A percentile compares a stretch with the other conserved stretches of the same genome.
These are phyloP conservation scores for Setaria viridis DNA, from an alignment of 202 grass and related monocot species.

Conservation along the genomic window DNA sequence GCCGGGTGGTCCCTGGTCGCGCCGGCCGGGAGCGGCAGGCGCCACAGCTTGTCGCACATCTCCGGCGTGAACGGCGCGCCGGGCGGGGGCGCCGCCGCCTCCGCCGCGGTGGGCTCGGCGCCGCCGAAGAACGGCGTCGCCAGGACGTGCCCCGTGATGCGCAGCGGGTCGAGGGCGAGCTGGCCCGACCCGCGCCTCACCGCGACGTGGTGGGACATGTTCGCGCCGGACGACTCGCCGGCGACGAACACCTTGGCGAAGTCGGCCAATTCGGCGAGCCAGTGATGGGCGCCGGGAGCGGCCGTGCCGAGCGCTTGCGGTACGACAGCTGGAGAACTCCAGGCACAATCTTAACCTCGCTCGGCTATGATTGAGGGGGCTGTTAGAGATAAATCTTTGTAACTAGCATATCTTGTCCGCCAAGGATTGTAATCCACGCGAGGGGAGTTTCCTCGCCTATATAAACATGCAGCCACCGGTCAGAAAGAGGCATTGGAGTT, in stretches of 20 bases:
- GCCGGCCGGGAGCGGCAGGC: constrained; percentile 54
- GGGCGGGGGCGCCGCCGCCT: constrained; percentile 18
- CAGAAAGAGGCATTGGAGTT: too few species aligned
- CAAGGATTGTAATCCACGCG: too few species aligned
- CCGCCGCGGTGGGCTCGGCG: constrained; percentile 36
- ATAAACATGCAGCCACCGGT: too few species aligned
- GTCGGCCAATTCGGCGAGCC: constrained; percentile 34
- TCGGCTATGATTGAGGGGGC: too few species aligned
- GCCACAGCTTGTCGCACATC: constrained; percentile 58
- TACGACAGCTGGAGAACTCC: too few species aligned
- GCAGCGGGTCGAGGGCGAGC: background rate
- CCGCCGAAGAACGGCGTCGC: constrained; percentile 59
- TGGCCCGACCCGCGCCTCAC: background rate
- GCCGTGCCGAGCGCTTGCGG: background rate
- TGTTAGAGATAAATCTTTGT: too few species aligned
- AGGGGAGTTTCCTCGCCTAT: too few species aligned
- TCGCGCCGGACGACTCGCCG: constrained; percentile 62
- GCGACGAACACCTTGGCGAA: constrained; percentile 50
- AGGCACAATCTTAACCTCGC: too few species aligned
- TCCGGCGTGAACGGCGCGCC: constrained; percentile 24
- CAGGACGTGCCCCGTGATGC: constrained; percentile 48
- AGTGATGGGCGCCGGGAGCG: background rate
- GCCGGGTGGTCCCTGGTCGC: constrained; percentile 50
- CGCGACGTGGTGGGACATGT: constrained; percentile 59
- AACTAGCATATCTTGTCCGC: too few species aligned